These are phyloP conservation scores for Sclerotinia sclerotiorum DNA, from an alignment of 2,329 filamentous ascomycete species.

Conservation along the genomic window DNA sequence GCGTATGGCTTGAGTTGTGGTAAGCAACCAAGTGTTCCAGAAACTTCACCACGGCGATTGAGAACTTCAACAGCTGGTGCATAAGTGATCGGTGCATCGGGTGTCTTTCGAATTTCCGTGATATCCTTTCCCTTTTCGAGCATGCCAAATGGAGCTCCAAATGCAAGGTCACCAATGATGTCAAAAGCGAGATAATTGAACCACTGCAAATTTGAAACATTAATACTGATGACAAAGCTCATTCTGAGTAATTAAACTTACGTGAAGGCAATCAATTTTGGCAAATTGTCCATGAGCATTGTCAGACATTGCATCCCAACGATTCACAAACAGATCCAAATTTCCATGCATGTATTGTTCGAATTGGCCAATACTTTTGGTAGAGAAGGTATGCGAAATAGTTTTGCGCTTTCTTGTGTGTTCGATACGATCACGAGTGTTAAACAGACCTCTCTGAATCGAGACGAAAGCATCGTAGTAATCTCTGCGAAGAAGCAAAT, in stretches of 20 bases:
- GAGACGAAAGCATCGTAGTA: slow-evolving; percentile 93
- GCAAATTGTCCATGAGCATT: slow-evolving; percentile 49
- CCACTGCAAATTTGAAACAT: slow-evolving; percentile 49
- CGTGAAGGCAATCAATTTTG: slow-evolving; percentile 67
- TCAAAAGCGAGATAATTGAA: slow-evolving; percentile 66
- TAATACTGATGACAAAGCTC: not conserved
- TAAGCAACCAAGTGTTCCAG: slow-evolving; percentile 72
- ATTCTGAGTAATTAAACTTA: not conserved
- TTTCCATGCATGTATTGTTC: slow-evolving; percentile 87
- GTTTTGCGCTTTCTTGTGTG: slow-evolving; percentile 88
- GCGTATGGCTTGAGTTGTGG: slow-evolving; percentile 77
- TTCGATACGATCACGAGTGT: slow-evolving; percentile 76
- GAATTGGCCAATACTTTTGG: slow-evolving; percentile 78
- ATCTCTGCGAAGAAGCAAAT: slow-evolving; percentile 53
- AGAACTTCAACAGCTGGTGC: slow-evolving; percentile 83
- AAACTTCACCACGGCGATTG: slow-evolving; percentile 85
- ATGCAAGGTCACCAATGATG: slow-evolving; percentile 60
- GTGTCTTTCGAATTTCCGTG: slow-evolving; percentile 66
- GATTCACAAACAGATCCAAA: slow-evolving; percentile 67
- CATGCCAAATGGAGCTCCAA: slow-evolving; percentile 82
- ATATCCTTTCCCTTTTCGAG: slow-evolving; percentile 73
- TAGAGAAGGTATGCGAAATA: slow-evolving; percentile 81
- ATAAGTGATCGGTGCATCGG: slow-evolving; percentile 62
- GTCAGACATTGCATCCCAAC: slow-evolving; percentile 66
- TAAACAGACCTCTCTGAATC: slow-evolving; percentile 82